phyloP scores from a whole-genome alignment of 1,284 basidiomycete species.

The Ceratobasidium sp. region DNA sequence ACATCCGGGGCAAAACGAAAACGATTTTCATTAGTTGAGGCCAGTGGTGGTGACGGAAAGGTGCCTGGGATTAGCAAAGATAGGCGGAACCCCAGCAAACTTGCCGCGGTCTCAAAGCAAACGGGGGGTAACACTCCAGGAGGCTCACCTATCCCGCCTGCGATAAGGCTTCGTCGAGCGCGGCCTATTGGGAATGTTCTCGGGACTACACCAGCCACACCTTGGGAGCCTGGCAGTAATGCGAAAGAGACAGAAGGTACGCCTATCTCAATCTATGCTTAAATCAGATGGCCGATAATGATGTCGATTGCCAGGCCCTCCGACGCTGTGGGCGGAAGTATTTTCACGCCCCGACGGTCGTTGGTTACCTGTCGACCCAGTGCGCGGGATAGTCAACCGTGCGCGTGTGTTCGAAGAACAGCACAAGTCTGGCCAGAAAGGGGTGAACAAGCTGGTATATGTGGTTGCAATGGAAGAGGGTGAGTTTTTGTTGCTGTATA shows the following conservation, averaged over 20 bases:
- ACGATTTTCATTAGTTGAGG: slow-evolving; percentile 40
- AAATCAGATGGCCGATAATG: not conserved
- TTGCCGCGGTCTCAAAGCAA: not conserved
- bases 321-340: slow-evolving; percentile 97
- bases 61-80: slow-evolving; percentile 59
- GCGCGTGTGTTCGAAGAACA: slow-evolving; percentile 80
- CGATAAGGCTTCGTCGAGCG: slow-evolving; percentile 40
- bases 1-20: slow-evolving; percentile 55
- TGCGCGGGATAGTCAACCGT: slow-evolving; percentile 84
- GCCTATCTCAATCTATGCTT: not conserved
- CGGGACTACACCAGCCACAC: slow-evolving; percentile 20
- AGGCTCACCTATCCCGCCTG: slow-evolving; percentile 28
- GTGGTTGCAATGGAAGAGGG: slow-evolving; percentile 97
- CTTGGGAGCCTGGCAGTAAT: slow-evolving; percentile 7
- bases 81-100: slow-evolving; percentile 55
- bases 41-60: slow-evolving; percentile 56
- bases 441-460: slow-evolving; percentile 87
- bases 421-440: slow-evolving; percentile 63
- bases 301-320: slow-evolving; percentile 66
- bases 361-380: slow-evolving; percentile 95
- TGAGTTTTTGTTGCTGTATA: slow-evolving; percentile 60
- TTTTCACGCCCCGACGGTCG: slow-evolving; percentile 92
- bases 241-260: slow-evolving; percentile 8
- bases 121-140: not conserved
- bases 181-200: slow-evolving; percentile 34